Evolutionary conservation across 495 filamentous ascomycete genomes (phyloP).

Genomic region (Beverwykella pulmonaria): DNA sequence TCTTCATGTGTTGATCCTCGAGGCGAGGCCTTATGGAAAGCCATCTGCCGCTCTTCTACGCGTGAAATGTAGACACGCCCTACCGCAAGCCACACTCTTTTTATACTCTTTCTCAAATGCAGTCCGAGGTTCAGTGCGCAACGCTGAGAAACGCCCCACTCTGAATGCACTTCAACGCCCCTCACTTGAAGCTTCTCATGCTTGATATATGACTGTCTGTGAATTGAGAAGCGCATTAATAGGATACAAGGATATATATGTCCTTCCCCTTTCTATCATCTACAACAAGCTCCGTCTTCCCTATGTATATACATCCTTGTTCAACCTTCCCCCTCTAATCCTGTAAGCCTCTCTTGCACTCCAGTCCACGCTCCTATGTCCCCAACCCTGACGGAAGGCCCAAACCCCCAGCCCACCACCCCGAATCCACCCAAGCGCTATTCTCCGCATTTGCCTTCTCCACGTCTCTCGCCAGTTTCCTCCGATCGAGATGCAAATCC

Average conservation of each 20-base stretch:
- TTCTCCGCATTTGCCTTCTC: constrained; percentile 36
- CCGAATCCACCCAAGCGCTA: constrained; percentile 31
- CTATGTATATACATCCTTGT: background rate
- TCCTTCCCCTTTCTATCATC: background rate
- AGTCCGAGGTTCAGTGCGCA: too few relatives aligned
- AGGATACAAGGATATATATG: too few relatives aligned
- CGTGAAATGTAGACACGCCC: too few relatives aligned
- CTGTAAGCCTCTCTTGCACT: background rate
- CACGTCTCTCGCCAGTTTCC: constrained; percentile 30
- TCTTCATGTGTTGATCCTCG: too few relatives aligned
- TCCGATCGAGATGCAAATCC: constrained; percentile 40
- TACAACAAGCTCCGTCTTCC: background rate
- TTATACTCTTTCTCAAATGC: too few relatives aligned
- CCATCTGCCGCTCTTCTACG: too few relatives aligned
- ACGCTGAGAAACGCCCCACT: too few relatives aligned
- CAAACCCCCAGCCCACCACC: constrained; percentile 37
- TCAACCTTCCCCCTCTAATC: background rate
- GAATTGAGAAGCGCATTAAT: too few relatives aligned
- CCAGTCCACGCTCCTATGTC: background rate
- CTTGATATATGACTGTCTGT: background rate
- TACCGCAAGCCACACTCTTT: too few relatives aligned
- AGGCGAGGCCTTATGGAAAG: too few relatives aligned
- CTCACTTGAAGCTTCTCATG: too few relatives aligned
- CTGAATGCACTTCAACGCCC: too few relatives aligned
- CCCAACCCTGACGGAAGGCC: background rate